These are phyloP conservation scores for Phlebiopsis flavidoalba DNA, from an alignment of 768 basidiomycete genomes.

Conservation along the genomic window DNA sequence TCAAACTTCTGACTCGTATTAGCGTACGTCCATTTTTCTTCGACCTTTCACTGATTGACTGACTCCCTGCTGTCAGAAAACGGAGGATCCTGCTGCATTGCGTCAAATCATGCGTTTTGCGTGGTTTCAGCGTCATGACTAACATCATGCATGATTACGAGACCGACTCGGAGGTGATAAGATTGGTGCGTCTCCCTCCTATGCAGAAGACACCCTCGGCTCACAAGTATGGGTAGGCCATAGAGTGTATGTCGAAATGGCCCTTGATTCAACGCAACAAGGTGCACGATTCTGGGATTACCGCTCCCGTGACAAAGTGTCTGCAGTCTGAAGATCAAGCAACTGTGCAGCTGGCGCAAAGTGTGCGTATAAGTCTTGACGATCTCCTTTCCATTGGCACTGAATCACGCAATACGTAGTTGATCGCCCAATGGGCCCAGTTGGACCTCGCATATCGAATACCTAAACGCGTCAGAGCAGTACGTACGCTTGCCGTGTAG, in stretches of 20 bases:
- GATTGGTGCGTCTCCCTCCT: conserved; percentile 45
- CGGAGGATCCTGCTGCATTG: conserved; percentile 72
- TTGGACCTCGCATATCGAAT: conserved; percentile 82
- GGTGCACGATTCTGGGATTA: conserved; percentile 72
- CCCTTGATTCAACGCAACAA: conserved; percentile 85
- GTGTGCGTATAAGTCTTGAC: conserved; percentile 37
- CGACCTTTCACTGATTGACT: neutral
- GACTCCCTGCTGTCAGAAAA: conserved; percentile 49
- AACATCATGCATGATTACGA: conserved; percentile 77
- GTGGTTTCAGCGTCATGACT: conserved; percentile 90
- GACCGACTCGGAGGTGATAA: conserved; percentile 65
- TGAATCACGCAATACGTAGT: conserved; percentile 32
- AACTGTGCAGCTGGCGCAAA: conserved; percentile 54
- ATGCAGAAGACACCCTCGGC: neutral
- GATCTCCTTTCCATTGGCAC: neutral
- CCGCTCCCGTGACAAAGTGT: conserved; percentile 54
- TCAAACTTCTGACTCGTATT: conserved; percentile 80
- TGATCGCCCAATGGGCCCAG: conserved; percentile 75
- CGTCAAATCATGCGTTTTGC: conserved; percentile 86
- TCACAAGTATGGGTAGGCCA: conserved; percentile 34
- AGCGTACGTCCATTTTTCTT: conserved; percentile 42
- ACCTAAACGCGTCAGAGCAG: conserved; percentile 60
- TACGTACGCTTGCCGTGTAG: conserved; percentile 18
- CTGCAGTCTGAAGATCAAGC: conserved; percentile 49
- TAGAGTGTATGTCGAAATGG: conserved; percentile 72